These are phyloP conservation scores for Vaccinium darrowii DNA, from an alignment of 148 eudicot species.

Conservation along the genomic window DNA sequence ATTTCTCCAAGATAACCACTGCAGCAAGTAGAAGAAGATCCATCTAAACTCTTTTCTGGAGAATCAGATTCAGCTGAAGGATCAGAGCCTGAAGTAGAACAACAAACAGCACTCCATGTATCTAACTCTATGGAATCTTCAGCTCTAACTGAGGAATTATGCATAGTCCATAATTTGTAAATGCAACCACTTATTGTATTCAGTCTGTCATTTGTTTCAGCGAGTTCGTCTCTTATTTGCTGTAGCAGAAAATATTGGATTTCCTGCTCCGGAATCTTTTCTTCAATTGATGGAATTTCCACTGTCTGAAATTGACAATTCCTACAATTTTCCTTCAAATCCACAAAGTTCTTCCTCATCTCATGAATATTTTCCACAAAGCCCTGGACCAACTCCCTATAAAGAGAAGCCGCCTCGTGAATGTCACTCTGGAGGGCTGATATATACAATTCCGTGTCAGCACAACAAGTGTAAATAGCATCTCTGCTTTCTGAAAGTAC, in stretches of 20 bases:
- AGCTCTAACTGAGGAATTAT: neutral
- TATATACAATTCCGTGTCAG: slow-evolving; percentile 15
- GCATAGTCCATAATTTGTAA: slow-evolving; percentile 9
- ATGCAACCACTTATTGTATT: slow-evolving; percentile 23
- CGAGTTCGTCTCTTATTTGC: slow-evolving; percentile 35
- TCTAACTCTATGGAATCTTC: slow-evolving; percentile 22
- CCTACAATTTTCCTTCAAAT: slow-evolving; percentile 18
- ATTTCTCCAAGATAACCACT: neutral
- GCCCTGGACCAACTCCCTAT: slow-evolving; percentile 17
- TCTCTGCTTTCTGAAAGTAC: slow-evolving; percentile 16
- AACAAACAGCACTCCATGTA: slow-evolving; percentile 23
- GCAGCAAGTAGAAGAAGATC: slow-evolving; percentile 16
- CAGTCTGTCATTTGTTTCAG: slow-evolving; percentile 33
- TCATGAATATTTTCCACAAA: slow-evolving; percentile 18
- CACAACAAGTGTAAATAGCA: slow-evolving; percentile 7
- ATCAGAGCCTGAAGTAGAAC: slow-evolving; percentile 32
- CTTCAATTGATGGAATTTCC: slow-evolving; percentile 13
- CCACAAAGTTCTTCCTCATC: slow-evolving; percentile 18
- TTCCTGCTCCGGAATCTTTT: slow-evolving; percentile 13
- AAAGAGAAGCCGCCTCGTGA: slow-evolving; percentile 18
- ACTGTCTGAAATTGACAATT: slow-evolving; percentile 1
- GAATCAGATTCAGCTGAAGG: slow-evolving; percentile 21
- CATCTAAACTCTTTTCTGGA: slow-evolving; percentile 14
- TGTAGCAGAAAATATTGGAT: slow-evolving; percentile 23
- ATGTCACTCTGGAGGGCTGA: slow-evolving; percentile 20